Conservation (phyloP, 768 basidiomycete genomes). For the Trametes sanguinea region DNA sequence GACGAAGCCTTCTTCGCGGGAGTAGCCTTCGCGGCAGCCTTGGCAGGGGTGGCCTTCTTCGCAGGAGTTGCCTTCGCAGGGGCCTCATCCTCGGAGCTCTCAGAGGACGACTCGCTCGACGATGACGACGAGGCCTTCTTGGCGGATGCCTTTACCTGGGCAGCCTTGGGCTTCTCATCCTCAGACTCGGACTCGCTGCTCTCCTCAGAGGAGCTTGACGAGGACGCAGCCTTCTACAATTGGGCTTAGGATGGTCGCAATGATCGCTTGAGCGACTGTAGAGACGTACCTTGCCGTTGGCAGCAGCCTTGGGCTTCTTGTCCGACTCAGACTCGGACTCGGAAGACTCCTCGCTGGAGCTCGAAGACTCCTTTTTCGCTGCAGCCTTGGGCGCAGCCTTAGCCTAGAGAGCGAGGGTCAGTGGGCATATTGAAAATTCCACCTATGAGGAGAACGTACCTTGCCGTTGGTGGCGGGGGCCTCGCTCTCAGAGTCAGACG, state of each 20-base stretch:
- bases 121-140: constrained; percentile 27
- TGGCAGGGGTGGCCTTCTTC: constrained; percentile 28
- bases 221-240: constrained; percentile 20
- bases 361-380: constrained; percentile 19
- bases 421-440: neutral
- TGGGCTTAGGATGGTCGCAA: neutral
- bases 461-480: constrained; percentile 25
- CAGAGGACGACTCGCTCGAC: constrained; percentile 24
- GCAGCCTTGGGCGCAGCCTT: constrained; percentile 18
- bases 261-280: neutral
- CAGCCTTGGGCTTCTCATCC: constrained; percentile 43
- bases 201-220: constrained; percentile 18
- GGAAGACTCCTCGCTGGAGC: constrained; percentile 30
- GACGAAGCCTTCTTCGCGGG: constrained; percentile 30
- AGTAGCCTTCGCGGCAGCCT: constrained; percentile 30
- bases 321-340: constrained; percentile 36
- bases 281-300: constrained; percentile 26
- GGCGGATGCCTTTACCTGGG: constrained; percentile 35
- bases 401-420: neutral
- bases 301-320: constrained; percentile 56
- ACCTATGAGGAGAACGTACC: constrained; percentile 7
- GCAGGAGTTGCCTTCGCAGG: constrained; percentile 29
- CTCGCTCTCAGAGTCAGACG: constrained; percentile 25
- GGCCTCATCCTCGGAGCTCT: constrained; percentile 25
- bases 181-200: constrained; percentile 32